Evolutionary conservation across 495 filamentous ascomycete genomes (phyloP).

Genomic region (Aspergillus campestris): DNA sequence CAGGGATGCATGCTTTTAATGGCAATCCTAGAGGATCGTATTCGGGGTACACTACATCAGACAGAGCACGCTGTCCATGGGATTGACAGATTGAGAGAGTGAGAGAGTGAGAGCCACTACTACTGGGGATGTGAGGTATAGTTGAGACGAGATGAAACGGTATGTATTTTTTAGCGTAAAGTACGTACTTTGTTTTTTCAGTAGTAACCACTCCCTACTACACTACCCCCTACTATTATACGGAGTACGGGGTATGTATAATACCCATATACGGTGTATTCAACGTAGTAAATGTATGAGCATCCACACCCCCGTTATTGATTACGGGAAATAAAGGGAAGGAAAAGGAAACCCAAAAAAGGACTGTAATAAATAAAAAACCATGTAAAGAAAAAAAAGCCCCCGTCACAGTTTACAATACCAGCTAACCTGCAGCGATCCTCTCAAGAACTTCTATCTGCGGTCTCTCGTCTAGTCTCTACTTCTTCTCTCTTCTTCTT

Average conservation of each 20-base stretch:
- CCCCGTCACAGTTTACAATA: slow-evolving; percentile 12
- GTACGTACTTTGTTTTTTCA: background rate
- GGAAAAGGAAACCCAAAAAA: no score
- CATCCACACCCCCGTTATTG: no score
- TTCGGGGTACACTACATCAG: no score
- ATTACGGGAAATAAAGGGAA: no score
- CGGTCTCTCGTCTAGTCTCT: slow-evolving; percentile 19
- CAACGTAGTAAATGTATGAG: background rate
- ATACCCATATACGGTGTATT: background rate
- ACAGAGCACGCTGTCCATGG: no score
- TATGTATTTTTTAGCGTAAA: no score
- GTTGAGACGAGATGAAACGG: slow-evolving; percentile 16
- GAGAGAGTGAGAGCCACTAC: slow-evolving; percentile 2
- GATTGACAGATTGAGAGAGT: no score
- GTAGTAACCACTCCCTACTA: slow-evolving; percentile 1
- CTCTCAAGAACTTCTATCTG: slow-evolving; percentile 29
- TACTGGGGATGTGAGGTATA: slow-evolving; percentile 4
- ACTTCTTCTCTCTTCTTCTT: slow-evolving; percentile 26
- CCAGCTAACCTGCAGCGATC: slow-evolving; percentile 18
- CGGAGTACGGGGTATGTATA: background rate
- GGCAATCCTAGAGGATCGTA: no score
- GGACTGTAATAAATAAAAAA: no score
- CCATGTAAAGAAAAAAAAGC: background rate
- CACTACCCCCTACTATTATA: background rate
- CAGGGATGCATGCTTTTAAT: no score